Evolutionary conservation across 768 basidiomycete species (phyloP), one percentile per base, ranked within the genome.

Genomic region (Tulasnella sp.): DNA sequence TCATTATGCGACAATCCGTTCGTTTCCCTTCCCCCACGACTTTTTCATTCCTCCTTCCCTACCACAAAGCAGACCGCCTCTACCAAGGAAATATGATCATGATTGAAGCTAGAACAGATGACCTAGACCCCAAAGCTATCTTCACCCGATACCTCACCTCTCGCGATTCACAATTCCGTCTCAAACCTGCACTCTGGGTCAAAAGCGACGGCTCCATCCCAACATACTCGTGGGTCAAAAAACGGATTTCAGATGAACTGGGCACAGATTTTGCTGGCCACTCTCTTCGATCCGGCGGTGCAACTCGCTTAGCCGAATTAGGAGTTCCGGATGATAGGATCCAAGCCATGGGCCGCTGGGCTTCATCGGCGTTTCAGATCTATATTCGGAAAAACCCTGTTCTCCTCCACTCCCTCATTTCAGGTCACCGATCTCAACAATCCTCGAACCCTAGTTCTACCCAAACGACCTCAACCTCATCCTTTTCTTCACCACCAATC

Each of bases 181-280:
- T 82, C 61, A 81, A 82, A 16, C 82, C 83, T 0, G 81, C 81
- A 2, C 84, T 88, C 0, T 87, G 84, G 84, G 67, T 87, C 5
- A 80, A 80, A 11, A 18, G 26, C 0, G 51, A 83, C 39, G 85
- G 87, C 79, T 88, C 89, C 18, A 85, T 94, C 80, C 87, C 86
- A 0, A 85, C 82, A 0, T 85, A 84, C 0, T 29, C 77, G 0
- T 88, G 86, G 84, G 87, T 87, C 80, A 80, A 83, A 0, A 9
- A 16, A 0, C 82, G 83, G 2, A 78, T 88, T 0, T 44, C 42
- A 44, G 81, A 78, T 1, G 7, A 15, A 0, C 77, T 82, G 44
- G 84, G 94, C 93, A 81, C 86, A 86, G 42, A 77, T 20, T 23
- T 74, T 5, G 57, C 73, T 5, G 86, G 86, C 5, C 85, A 86